phyloP scores from a whole-genome alignment of 192 early-diverging fungal genomes.

The Tieghemiomyces parasiticus region DNA sequence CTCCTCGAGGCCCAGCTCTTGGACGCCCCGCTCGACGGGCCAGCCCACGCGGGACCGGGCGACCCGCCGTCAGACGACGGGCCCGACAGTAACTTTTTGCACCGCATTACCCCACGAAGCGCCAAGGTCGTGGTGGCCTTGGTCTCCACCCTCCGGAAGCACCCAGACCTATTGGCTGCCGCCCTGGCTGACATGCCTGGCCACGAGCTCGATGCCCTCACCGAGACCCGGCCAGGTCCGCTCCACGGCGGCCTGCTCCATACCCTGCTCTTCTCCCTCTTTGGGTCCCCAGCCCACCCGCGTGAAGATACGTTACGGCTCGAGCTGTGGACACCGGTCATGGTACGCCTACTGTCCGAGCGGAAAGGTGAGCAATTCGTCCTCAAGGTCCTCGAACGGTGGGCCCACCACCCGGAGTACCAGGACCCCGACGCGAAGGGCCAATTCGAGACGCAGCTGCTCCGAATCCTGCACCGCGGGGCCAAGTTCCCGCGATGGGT shows the following conservation, averaged over 20 bases:
- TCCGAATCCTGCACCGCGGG: conserved; percentile 2
- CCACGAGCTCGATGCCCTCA: conserved; percentile 7
- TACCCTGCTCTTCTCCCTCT: conserved; percentile 4
- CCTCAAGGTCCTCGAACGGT: conserved; percentile 5
- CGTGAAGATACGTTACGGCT: not conserved
- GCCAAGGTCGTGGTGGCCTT: not conserved
- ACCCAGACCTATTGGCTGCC: not conserved
- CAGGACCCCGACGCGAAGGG: conserved; percentile 4
- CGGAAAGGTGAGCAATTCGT: conserved; percentile 7
- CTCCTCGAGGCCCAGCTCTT: conserved; percentile 5
- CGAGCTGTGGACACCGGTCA: not conserved
- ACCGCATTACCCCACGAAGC: not conserved
- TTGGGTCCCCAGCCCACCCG: not conserved
- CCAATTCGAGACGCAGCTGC: not conserved
- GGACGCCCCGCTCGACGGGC: not conserved
- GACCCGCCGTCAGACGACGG: not conserved
- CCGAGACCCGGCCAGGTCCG: not conserved
- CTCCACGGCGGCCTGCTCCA: conserved; percentile 7
- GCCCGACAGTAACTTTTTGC: not conserved
- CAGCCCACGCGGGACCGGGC: too few species aligned
- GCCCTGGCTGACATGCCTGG: conserved; percentile 6
- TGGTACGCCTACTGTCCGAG: not conserved
- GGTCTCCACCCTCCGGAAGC: conserved; percentile 1
- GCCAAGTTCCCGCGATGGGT: conserved; percentile 4
- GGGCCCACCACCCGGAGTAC: not conserved